phyloP scores from a whole-genome alignment of 1,284 basidiomycete genomes.

The Xerocomus amazonicus region DNA sequence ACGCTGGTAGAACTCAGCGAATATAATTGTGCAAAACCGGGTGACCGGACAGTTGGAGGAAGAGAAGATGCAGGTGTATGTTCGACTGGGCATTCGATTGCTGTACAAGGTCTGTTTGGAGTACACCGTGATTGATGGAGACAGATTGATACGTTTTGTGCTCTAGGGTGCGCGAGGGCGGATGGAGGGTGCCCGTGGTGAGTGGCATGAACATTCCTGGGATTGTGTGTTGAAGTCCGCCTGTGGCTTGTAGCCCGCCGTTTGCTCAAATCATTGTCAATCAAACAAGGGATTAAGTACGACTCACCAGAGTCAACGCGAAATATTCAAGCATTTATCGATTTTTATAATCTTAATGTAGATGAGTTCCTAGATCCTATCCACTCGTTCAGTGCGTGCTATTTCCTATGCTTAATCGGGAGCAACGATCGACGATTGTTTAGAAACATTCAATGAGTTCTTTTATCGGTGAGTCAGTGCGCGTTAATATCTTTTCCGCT shows the following conservation, averaged over 20 bases:
- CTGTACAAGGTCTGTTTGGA: constrained; percentile 71
- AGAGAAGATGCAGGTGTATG: constrained; percentile 98
- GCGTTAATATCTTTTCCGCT: no score
- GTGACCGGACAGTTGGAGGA: constrained; percentile 90
- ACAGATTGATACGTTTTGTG: neutral
- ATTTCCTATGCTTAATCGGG: neutral
- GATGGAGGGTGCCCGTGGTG: constrained; percentile 89
- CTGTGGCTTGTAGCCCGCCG: constrained; percentile 35
- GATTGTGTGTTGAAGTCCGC: constrained; percentile 1
- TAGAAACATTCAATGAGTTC: constrained; percentile 87
- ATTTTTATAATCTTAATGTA: constrained; percentile 84
- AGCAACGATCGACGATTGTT: neutral
- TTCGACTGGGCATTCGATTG: constrained; percentile 87
- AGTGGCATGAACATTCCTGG: constrained; percentile 19
- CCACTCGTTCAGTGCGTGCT: constrained; percentile 71
- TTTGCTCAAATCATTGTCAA: constrained; percentile 83
- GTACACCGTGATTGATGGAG: neutral
- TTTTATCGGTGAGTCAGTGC: constrained; percentile 66
- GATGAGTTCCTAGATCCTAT: constrained; percentile 83
- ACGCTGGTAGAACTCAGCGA: constrained; percentile 82
- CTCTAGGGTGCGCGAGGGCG: constrained; percentile 73
- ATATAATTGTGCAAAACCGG: constrained; percentile 94
- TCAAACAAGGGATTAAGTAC: constrained; percentile 95
- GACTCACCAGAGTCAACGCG: constrained; percentile 80
- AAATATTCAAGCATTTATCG: constrained; percentile 86